Percentiles rank a stretch among this genome's conserved stretches.
These are phyloP conservation scores for Leccinum griseonigrum DNA, from an alignment of 1,284 basidiomycete genomes.

Conservation along the genomic window DNA sequence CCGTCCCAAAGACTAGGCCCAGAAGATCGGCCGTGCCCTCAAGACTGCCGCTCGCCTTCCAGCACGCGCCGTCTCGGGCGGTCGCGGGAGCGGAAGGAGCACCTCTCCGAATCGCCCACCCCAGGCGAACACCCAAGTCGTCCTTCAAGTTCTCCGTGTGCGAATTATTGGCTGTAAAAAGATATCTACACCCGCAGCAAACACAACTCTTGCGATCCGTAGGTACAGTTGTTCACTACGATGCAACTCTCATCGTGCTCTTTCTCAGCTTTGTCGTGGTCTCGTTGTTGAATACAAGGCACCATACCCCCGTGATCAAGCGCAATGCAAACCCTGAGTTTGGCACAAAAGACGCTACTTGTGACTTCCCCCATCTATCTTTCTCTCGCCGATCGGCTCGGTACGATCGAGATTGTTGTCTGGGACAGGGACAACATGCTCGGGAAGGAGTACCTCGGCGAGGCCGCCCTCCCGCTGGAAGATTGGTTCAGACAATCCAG, in stretches of 20 bases:
- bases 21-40: conserved; percentile 48
- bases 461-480: conserved; percentile 72
- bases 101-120: conserved; percentile 42
- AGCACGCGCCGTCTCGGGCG: conserved; percentile 40
- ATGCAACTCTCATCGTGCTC: conserved; percentile 1
- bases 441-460: conserved; percentile 92
- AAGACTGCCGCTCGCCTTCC: conserved; percentile 46
- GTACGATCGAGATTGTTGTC: conserved; percentile 80
- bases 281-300: conserved; percentile 61
- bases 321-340: conserved; percentile 78
- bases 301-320: conserved; percentile 79
- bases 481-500: conserved; percentile 73
- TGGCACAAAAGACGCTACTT: conserved; percentile 72
- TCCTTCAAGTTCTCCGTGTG: conserved; percentile 50
- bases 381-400: conserved; percentile 69
- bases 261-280: conserved; percentile 66
- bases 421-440: conserved; percentile 89
- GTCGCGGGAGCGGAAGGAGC: conserved; percentile 38
- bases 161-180: conserved; percentile 63
- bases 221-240: conserved; percentile 29
- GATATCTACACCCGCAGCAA: conserved; percentile 62
- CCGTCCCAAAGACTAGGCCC: conserved; percentile 40
- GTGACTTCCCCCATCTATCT: conserved; percentile 85
- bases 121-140: conserved; percentile 63
- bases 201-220: conserved; percentile 74